These are phyloP conservation scores for Verticillium klebahnii DNA, from an alignment of 2,329 filamentous ascomycete genomes.

Conservation along the genomic window DNA sequence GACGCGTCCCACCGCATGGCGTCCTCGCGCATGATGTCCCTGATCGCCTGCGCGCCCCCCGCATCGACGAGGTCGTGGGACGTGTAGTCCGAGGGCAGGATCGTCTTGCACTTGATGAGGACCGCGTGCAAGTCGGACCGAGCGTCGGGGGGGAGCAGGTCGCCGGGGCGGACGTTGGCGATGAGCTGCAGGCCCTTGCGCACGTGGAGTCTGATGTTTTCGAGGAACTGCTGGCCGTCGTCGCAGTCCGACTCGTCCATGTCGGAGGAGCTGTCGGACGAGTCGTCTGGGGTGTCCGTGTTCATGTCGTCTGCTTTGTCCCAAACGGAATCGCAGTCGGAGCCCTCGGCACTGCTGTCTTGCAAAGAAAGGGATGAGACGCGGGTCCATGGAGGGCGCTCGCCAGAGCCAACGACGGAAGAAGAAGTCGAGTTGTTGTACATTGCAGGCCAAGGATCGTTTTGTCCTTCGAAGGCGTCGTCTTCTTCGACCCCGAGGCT, in stretches of 20 bases:
- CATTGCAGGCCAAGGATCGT: neutral
- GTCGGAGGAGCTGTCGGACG: neutral
- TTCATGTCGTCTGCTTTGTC: neutral
- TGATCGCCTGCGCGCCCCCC: conserved; percentile 7
- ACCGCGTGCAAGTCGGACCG: conserved; percentile 15
- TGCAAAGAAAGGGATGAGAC: conserved; percentile 7
- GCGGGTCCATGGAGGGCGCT: conserved; percentile 3
- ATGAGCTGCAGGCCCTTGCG: conserved; percentile 16
- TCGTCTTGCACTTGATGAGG: conserved; percentile 15
- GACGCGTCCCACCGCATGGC: conserved; percentile 16
- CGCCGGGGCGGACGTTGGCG: conserved; percentile 13
- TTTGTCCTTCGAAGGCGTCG: conserved; percentile 1
- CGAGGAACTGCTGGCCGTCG: conserved; percentile 6
- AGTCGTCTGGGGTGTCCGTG: neutral
- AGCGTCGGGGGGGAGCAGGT: conserved; percentile 11
- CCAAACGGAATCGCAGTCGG: conserved; percentile 9
- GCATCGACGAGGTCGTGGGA: neutral
- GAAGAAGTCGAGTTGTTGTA: conserved; percentile 1
- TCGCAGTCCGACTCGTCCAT: neutral
- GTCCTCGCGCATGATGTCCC: conserved; percentile 14
- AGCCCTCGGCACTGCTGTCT: conserved; percentile 10
- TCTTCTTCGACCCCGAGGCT: neutral
- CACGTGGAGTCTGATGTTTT: conserved; percentile 16
- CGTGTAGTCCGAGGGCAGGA: neutral
- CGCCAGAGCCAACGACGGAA: conserved; percentile 11